Conservation (phyloP, 768 basidiomycete genomes). For the Russula sp. region DNA sequence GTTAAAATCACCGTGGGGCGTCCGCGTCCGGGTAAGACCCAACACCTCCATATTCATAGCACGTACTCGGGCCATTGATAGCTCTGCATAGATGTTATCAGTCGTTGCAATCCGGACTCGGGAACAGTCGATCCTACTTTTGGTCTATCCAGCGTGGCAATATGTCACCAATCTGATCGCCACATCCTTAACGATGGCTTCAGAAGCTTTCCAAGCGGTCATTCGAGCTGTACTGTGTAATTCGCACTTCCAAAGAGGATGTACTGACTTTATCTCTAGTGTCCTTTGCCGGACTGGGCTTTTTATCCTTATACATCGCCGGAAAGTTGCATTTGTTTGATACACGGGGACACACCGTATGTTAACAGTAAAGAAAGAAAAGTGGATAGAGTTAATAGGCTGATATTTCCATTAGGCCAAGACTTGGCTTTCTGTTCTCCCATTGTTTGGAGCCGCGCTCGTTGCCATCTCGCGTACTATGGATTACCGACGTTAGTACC, state of each 20-base stretch:
- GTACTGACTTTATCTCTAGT: conserved; percentile 44
- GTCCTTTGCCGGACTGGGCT: conserved; percentile 90
- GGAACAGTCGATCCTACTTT: conserved; percentile 67
- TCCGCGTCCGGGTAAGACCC: conserved; percentile 68
- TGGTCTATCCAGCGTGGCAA: conserved; percentile 66
- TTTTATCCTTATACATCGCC: conserved; percentile 82
- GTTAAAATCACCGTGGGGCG: conserved; percentile 86
- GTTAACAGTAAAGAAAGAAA: conserved; percentile 30
- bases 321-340: conserved; percentile 94
- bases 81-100: conserved; percentile 50
- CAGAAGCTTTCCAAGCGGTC: conserved; percentile 89
- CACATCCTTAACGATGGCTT: conserved; percentile 75
- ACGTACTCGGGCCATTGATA: not conserved
- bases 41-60: not conserved
- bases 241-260: conserved; percentile 1
- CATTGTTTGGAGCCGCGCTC: conserved; percentile 71
- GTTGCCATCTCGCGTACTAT: conserved; percentile 86
- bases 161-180: conserved; percentile 72
- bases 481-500: conserved; percentile 77
- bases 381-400: not conserved
- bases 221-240: conserved; percentile 68
- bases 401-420: conserved; percentile 42
- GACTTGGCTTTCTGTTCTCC: conserved; percentile 79
- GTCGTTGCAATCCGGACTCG: conserved; percentile 64
- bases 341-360: conserved; percentile 64